phyloP scores from a whole-genome alignment of 805 yeast species.

The Schizosaccharomyces cryophilus region DNA sequence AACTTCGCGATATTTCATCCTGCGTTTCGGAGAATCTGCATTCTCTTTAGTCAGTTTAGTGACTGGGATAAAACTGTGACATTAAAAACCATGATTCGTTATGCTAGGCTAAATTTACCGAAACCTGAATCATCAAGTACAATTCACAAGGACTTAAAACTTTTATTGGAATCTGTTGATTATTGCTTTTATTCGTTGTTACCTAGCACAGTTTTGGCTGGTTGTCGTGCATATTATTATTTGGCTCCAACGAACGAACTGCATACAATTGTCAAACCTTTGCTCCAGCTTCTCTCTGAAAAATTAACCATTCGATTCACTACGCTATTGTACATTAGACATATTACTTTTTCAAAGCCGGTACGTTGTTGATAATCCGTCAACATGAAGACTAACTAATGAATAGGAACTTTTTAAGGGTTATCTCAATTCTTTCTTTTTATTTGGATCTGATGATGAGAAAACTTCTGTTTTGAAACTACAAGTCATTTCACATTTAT shows the following conservation, averaged over 20 bases:
- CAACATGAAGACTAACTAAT: not conserved
- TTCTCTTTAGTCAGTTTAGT: slow-evolving; percentile 27
- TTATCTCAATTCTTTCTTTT: slow-evolving; percentile 19
- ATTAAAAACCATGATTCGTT: slow-evolving; percentile 40
- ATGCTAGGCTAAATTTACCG: slow-evolving; percentile 26
- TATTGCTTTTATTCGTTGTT: not conserved
- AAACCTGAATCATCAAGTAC: slow-evolving; percentile 9
- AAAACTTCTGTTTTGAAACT: slow-evolving; percentile 29
- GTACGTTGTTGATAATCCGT: not conserved
- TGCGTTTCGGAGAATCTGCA: slow-evolving; percentile 34
- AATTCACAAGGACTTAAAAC: not conserved
- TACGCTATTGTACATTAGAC: slow-evolving; percentile 12
- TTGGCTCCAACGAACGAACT: slow-evolving; percentile 17
- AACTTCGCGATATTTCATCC: slow-evolving; percentile 47
- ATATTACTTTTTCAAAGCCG: slow-evolving; percentile 9
- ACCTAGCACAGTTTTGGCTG: slow-evolving; percentile 4
- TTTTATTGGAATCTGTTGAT: not conserved
- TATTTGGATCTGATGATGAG: slow-evolving; percentile 29
- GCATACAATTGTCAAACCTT: slow-evolving; percentile 18
- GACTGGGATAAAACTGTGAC: slow-evolving; percentile 43
- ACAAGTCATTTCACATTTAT: slow-evolving; percentile 33
- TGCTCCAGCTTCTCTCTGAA: not conserved
- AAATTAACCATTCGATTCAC: not conserved
- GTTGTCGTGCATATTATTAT: slow-evolving; percentile 3
- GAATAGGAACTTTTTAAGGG: not conserved